A percentile compares a stretch with the other conserved stretches of the same genome.
phyloP scores from a whole-genome alignment of 768 basidiomycete species.

The Auriscalpium orientale region DNA sequence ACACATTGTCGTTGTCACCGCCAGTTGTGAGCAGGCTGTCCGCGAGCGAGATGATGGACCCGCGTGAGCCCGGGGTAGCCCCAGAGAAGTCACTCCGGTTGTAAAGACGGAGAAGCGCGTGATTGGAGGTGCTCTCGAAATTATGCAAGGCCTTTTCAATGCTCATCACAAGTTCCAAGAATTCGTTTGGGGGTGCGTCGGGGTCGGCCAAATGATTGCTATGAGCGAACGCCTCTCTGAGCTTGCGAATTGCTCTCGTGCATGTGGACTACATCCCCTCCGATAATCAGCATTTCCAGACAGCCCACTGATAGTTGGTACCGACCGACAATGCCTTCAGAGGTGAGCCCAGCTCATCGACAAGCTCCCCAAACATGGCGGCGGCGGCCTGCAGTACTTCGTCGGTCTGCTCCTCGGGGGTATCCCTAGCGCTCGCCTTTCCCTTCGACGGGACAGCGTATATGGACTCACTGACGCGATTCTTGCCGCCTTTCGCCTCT shows the following conservation, averaged over 20 bases:
- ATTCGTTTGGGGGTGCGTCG: conserved; percentile 48
- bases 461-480: not conserved
- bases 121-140: conserved; percentile 80
- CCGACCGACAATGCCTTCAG: conserved; percentile 66
- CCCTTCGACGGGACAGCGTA: conserved; percentile 8
- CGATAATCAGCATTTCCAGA: not conserved
- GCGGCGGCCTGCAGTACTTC: conserved; percentile 54
- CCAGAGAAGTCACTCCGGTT: conserved; percentile 34
- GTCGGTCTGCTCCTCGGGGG: conserved; percentile 14
- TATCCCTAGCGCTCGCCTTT: conserved; percentile 14
- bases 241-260: conserved; percentile 48
- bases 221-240: conserved; percentile 59
- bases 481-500: not conserved
- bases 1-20: conserved; percentile 73
- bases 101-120: conserved; percentile 74
- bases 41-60: conserved; percentile 17
- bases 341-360: conserved; percentile 76
- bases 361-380: conserved; percentile 67
- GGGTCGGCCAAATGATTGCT: conserved; percentile 25
- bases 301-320: not conserved
- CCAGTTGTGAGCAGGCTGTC: conserved; percentile 31
- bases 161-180: conserved; percentile 51
- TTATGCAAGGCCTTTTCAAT: conserved; percentile 63
- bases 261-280: conserved; percentile 44
- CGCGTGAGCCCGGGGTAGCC: conserved; percentile 9